Evolutionary conservation across 2,329 filamentous ascomycete species (phyloP).

Genomic region (Neophaeococcomyces mojaviensis): DNA sequence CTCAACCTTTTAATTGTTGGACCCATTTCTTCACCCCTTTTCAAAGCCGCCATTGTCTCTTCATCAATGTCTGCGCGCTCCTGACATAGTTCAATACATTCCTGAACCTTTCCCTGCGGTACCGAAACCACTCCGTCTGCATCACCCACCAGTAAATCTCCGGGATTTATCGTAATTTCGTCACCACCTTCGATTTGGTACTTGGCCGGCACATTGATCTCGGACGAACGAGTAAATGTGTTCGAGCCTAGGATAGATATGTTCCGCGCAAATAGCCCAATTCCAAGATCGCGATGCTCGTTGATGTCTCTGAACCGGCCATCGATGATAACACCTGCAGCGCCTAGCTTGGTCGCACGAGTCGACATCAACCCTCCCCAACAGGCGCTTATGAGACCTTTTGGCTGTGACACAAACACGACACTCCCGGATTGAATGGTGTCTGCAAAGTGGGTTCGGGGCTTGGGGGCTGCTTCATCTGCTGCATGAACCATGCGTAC

Average conservation of each 20-base stretch:
- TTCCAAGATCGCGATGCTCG: slow-evolving; percentile 27
- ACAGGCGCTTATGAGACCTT: slow-evolving; percentile 28
- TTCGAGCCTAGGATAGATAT: slow-evolving; percentile 29
- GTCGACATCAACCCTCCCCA: slow-evolving; percentile 36
- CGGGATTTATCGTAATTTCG: slow-evolving; percentile 26
- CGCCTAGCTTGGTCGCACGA: slow-evolving; percentile 28
- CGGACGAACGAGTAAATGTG: slow-evolving; percentile 29
- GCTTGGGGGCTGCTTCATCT: slow-evolving; percentile 28
- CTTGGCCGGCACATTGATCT: slow-evolving; percentile 29
- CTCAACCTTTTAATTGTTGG: slow-evolving; percentile 29
- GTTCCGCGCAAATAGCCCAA: slow-evolving; percentile 26
- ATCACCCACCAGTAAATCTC: slow-evolving; percentile 31
- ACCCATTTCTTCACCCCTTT: slow-evolving; percentile 29
- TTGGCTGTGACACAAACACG: slow-evolving; percentile 33
- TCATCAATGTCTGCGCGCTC: slow-evolving; percentile 31
- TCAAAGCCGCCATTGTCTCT: slow-evolving; percentile 26
- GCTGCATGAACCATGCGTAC: slow-evolving; percentile 28
- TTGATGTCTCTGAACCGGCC: slow-evolving; percentile 32
- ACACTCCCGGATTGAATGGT: slow-evolving; percentile 27
- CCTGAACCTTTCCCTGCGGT: slow-evolving; percentile 22
- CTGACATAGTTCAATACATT: slow-evolving; percentile 28
- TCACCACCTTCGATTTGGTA: slow-evolving; percentile 19
- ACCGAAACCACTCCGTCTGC: slow-evolving; percentile 22
- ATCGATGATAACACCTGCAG: slow-evolving; percentile 34
- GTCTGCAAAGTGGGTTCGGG: slow-evolving; percentile 30